phyloP scores from a whole-genome alignment of 2,329 filamentous ascomycete genomes.

The Hirsutella thompsonii region DNA sequence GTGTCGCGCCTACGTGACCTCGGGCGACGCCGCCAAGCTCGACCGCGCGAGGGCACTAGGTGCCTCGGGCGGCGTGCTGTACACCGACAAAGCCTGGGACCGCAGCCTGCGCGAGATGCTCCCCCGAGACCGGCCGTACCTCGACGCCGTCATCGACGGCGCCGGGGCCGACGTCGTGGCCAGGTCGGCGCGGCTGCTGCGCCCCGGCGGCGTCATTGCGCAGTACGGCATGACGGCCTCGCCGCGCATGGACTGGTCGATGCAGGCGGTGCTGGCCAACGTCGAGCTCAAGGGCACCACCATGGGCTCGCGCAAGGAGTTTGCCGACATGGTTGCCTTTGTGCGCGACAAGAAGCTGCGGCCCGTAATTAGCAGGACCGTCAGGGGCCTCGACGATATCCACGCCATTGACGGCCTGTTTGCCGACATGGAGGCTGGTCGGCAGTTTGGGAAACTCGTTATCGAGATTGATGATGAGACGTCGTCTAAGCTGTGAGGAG shows the following conservation, averaged over 20 bases:
- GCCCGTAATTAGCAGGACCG: conserved; percentile 64
- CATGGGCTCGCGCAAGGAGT: conserved; percentile 86
- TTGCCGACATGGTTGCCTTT: conserved; percentile 80
- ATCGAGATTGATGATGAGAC: conserved; percentile 46
- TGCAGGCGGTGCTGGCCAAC: conserved; percentile 76
- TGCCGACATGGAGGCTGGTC: conserved; percentile 73
- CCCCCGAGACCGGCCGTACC: conserved; percentile 48
- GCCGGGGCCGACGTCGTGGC: conserved; percentile 77
- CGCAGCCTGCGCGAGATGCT: conserved; percentile 54
- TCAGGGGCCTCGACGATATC: conserved; percentile 61
- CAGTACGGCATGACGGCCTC: conserved; percentile 84
- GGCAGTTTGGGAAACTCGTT: conserved; percentile 88
- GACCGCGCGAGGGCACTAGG: conserved; percentile 58
- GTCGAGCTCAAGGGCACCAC: conserved; percentile 77
- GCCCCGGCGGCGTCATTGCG: conserved; percentile 71
- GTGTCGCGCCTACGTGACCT: conserved; percentile 71
- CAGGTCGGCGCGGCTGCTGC: conserved; percentile 55
- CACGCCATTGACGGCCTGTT: conserved; percentile 74
- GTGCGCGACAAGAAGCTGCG: conserved; percentile 59
- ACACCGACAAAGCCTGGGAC: conserved; percentile 71
- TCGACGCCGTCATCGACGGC: conserved; percentile 83
- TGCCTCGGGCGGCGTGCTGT: conserved; percentile 69
- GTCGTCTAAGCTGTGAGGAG: conserved; percentile 25
- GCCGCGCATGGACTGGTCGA: conserved; percentile 77
- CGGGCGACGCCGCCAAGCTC: conserved; percentile 63